Evolutionary conservation across 305 asterid genomes (phyloP).

Genomic region (Nicotiana rustica): DNA sequence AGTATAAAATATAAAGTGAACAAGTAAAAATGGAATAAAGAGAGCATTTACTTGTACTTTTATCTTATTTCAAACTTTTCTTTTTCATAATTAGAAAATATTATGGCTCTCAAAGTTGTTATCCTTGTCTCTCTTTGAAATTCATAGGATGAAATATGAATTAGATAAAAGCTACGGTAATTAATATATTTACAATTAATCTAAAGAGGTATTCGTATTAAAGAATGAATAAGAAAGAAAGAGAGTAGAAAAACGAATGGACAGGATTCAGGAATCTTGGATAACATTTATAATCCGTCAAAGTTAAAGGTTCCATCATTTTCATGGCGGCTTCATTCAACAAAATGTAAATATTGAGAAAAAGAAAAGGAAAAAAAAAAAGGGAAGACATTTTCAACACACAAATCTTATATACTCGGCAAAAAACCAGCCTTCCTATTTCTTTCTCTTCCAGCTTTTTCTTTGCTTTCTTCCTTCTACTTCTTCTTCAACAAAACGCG

Average conservation of each 20-base stretch:
- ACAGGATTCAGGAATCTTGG: slow-evolving; percentile 43
- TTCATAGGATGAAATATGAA: background rate
- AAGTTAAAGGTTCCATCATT: slow-evolving; percentile 46
- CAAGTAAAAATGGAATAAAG: too few species aligned
- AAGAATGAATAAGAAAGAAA: background rate
- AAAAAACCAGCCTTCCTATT: background rate
- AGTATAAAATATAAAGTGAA: too few species aligned
- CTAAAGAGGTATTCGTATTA: background rate
- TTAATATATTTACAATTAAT: background rate
- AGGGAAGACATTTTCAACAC: slow-evolving; percentile 30
- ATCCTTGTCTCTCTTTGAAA: background rate
- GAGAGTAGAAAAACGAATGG: slow-evolving; percentile 49
- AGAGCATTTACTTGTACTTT: background rate
- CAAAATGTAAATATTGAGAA: background rate
- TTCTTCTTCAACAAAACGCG: slow-evolving; percentile 59
- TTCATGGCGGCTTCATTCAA: slow-evolving; percentile 59
- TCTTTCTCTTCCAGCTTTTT: slow-evolving; percentile 33
- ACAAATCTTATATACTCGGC: slow-evolving; percentile 28
- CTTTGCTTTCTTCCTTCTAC: slow-evolving; percentile 32
- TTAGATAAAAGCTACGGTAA: background rate
- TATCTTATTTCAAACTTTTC: background rate
- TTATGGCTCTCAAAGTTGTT: background rate
- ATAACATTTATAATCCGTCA: slow-evolving; percentile 37
- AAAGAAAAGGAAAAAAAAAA: background rate
- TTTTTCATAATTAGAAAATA: background rate